These are phyloP conservation scores for Paecilomyces dactylethromorphus DNA, from an alignment of 2,329 filamentous ascomycete species.

Conservation along the genomic window DNA sequence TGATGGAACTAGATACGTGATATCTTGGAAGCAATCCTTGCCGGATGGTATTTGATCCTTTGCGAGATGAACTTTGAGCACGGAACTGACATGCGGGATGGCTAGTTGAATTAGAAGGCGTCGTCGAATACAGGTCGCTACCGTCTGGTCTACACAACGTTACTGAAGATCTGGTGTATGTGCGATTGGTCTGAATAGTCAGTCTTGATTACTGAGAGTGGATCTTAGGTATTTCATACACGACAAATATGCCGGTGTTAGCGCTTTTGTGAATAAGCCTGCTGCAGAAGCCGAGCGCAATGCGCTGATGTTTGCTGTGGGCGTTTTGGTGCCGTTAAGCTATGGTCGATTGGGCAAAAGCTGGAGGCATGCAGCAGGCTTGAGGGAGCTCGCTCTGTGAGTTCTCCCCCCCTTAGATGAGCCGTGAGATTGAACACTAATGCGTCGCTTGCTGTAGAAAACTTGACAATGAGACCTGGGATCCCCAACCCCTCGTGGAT, in stretches of 20 bases:
- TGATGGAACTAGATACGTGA: conserved; percentile 55
- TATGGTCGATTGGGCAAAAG: conserved; percentile 78
- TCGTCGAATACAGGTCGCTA: conserved; percentile 92
- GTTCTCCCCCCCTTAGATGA: conserved; percentile 7
- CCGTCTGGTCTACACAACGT: conserved; percentile 91
- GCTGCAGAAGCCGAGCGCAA: conserved; percentile 74
- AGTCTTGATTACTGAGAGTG: background rate
- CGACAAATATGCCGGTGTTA: conserved; percentile 74
- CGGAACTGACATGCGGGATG: conserved; percentile 11
- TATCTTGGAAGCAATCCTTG: conserved; percentile 75
- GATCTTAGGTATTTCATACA: conserved; percentile 81
- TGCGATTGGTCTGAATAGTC: background rate
- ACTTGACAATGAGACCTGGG: conserved; percentile 59
- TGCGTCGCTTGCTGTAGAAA: conserved; percentile 20
- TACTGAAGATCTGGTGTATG: conserved; percentile 66
- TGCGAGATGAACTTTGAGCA: conserved; percentile 1
- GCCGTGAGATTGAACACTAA: conserved; percentile 8
- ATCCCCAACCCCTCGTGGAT: conserved; percentile 60
- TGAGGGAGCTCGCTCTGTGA: conserved; percentile 70
- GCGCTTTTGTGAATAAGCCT: conserved; percentile 80
- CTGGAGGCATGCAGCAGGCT: conserved; percentile 75
- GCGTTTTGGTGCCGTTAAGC: conserved; percentile 77
- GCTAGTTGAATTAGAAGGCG: conserved; percentile 63
- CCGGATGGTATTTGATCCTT: conserved; percentile 50
- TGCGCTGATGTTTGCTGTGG: conserved; percentile 88